These are phyloP conservation scores for Penicillium cosmopolitanum DNA, from an alignment of 495 filamentous ascomycete genomes.

Conservation along the genomic window DNA sequence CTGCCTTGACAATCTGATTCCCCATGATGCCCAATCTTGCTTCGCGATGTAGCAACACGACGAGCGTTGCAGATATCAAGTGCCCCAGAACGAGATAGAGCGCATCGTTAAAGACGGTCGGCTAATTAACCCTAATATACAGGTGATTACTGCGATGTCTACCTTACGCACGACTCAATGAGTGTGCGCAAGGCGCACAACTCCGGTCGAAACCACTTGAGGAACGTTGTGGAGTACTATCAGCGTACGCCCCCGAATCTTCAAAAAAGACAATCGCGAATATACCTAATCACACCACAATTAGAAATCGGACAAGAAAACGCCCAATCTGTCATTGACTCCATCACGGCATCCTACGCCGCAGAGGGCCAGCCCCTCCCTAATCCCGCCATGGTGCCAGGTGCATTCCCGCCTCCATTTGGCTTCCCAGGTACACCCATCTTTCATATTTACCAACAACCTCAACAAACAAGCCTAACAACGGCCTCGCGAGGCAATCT, in stretches of 20 bases:
- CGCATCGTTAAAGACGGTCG: conserved; percentile 6
- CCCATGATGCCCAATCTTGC: conserved; percentile 15
- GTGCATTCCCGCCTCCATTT: conserved; percentile 54
- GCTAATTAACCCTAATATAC: conserved; percentile 13
- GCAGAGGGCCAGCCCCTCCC: conserved; percentile 85
- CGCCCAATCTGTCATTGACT: conserved; percentile 96
- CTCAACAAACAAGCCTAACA: conserved; percentile 13
- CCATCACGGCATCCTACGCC: conserved; percentile 91
- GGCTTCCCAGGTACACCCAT: conserved; percentile 58
- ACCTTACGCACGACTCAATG: conserved; percentile 99
- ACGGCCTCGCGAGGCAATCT: conserved; percentile 37
- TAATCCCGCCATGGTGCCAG: conserved; percentile 75
- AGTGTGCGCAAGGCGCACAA: conserved; percentile 99
- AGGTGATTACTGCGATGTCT: conserved; percentile 99
- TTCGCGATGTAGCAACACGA: conserved; percentile 10
- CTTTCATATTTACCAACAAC: neutral
- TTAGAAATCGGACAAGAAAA: conserved; percentile 97
- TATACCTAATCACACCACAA: conserved; percentile 10
- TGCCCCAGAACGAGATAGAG: conserved; percentile 6
- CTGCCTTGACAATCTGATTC: neutral
- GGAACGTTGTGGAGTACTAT: conserved; percentile 98
- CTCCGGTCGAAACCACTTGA: conserved; percentile 90
- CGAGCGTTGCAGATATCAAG: conserved; percentile 2
- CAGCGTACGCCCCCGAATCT: conserved; percentile 69
- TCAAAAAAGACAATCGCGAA: neutral